Conservation (phyloP, 1,284 basidiomycete genomes). For the Cutaneotrichosporon sp. region DNA sequence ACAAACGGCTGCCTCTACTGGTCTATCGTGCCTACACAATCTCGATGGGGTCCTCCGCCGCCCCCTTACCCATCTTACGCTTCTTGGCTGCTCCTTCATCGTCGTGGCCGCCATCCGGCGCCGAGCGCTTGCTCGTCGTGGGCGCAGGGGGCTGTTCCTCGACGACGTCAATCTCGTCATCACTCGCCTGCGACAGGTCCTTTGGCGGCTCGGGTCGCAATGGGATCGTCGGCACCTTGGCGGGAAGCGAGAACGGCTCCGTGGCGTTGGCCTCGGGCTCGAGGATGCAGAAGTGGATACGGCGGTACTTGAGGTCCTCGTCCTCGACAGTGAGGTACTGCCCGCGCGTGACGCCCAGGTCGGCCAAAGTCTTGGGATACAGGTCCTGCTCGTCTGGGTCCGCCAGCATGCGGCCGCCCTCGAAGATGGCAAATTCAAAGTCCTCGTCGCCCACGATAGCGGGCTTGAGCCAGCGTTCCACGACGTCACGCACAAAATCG, state of each 20-base stretch:
- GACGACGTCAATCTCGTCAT: neutral
- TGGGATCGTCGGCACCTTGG: slow-evolving; percentile 11
- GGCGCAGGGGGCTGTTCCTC: neutral
- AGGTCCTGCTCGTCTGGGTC: slow-evolving; percentile 48
- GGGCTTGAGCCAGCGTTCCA: slow-evolving; percentile 34
- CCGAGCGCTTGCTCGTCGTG: slow-evolving; percentile 7
- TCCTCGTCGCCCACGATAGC: slow-evolving; percentile 64
- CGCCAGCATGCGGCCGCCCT: slow-evolving; percentile 58
- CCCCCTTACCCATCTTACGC: slow-evolving; percentile 13
- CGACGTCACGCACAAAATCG: slow-evolving; percentile 63
- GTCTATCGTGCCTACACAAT: slow-evolving; percentile 3
- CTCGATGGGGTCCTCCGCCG: slow-evolving; percentile 23
- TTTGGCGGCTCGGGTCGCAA: slow-evolving; percentile 6
- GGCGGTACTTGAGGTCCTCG: slow-evolving; percentile 65
- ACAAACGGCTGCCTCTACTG: neutral
- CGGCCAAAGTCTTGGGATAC: slow-evolving; percentile 37
- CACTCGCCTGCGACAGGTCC: slow-evolving; percentile 2
- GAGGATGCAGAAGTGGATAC: slow-evolving; percentile 66
- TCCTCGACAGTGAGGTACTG: slow-evolving; percentile 75
- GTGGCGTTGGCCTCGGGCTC: slow-evolving; percentile 49
- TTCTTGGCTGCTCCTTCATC: neutral
- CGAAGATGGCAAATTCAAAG: slow-evolving; percentile 60
- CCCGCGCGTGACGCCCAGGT: slow-evolving; percentile 40
- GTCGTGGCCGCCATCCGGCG: slow-evolving; percentile 6
- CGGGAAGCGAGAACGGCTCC: slow-evolving; percentile 12